Evolutionary conservation across 768 basidiomycete genomes (phyloP).

Genomic region (Mycena rebaudengoi): DNA sequence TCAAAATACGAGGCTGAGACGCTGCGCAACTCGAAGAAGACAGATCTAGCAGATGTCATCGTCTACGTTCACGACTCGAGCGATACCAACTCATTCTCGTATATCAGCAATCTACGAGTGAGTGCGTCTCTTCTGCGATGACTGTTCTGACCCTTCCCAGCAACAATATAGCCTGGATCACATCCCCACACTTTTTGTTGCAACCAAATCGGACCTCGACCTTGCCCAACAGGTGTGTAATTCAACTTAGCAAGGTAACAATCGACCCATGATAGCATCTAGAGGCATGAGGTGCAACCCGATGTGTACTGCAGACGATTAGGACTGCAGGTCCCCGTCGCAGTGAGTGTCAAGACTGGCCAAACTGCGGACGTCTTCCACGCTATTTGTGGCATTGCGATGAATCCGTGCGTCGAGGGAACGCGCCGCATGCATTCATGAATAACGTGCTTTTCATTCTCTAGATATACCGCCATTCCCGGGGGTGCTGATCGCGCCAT

Average conservation of each 20-base stretch:
- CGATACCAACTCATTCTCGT: conserved; percentile 98
- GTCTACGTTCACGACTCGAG: conserved; percentile 97
- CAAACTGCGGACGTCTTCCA: conserved; percentile 91
- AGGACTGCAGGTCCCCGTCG: conserved; percentile 91
- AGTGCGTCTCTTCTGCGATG: conserved; percentile 18
- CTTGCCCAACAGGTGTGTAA: conserved; percentile 86
- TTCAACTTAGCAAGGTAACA: neutral
- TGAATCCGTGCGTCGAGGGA: conserved; percentile 84
- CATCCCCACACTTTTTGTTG: conserved; percentile 95
- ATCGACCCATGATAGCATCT: conserved; percentile 13
- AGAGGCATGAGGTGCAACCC: conserved; percentile 98
- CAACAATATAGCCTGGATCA: conserved; percentile 97
- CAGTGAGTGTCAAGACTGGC: conserved; percentile 89
- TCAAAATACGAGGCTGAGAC: conserved; percentile 94
- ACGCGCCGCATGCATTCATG: conserved; percentile 10
- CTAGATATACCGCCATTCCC: conserved; percentile 73
- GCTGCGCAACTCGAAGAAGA: conserved; percentile 88
- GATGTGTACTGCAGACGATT: conserved; percentile 95
- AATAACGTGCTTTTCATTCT: conserved; percentile 31
- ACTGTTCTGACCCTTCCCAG: conserved; percentile 51
- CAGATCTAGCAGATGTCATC: conserved; percentile 92
- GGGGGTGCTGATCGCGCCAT: conserved; percentile 85
- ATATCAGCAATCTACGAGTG: conserved; percentile 95
- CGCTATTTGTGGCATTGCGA: conserved; percentile 82
- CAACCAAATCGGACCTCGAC: conserved; percentile 98